Evolutionary conservation across 495 filamentous ascomycete genomes (phyloP).

Genomic region (Xanthoparmelia taractica): DNA sequence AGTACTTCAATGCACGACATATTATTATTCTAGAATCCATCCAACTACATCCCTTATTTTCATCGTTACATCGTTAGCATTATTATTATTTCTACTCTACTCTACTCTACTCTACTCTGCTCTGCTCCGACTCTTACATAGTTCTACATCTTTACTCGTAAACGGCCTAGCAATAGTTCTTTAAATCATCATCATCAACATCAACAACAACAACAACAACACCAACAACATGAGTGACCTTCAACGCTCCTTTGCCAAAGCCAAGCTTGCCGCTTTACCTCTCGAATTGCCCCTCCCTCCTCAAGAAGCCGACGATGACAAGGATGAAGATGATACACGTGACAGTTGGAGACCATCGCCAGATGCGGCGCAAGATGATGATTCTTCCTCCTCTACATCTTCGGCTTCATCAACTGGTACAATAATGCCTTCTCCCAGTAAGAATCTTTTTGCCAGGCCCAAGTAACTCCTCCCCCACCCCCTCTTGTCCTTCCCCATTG

Average conservation of each 20-base stretch:
- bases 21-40: too few species aligned
- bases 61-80: too few species aligned
- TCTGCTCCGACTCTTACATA: too few species aligned
- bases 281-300: conserved; percentile 44
- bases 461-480: conserved; percentile 44
- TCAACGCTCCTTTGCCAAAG: conserved; percentile 74
- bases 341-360: conserved; percentile 31
- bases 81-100: too few species aligned
- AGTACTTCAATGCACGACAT: too few species aligned
- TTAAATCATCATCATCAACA: too few species aligned
- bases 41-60: too few species aligned
- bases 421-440: conserved; percentile 68
- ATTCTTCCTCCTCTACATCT: conserved; percentile 64
- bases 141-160: too few species aligned
- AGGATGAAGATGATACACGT: conserved; percentile 31
- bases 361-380: conserved; percentile 49
- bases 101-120: too few species aligned
- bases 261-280: conserved; percentile 61
- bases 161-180: too few species aligned
- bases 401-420: conserved; percentile 86
- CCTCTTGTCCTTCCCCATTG: neutral
- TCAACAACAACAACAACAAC: too few species aligned
- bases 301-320: conserved; percentile 46
- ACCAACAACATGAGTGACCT: conserved; percentile 66
- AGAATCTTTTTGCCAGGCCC: conserved; percentile 64